phyloP scores from a whole-genome alignment of 352 stramenopile genomes.

The Phytophthora chlamydospora region DNA sequence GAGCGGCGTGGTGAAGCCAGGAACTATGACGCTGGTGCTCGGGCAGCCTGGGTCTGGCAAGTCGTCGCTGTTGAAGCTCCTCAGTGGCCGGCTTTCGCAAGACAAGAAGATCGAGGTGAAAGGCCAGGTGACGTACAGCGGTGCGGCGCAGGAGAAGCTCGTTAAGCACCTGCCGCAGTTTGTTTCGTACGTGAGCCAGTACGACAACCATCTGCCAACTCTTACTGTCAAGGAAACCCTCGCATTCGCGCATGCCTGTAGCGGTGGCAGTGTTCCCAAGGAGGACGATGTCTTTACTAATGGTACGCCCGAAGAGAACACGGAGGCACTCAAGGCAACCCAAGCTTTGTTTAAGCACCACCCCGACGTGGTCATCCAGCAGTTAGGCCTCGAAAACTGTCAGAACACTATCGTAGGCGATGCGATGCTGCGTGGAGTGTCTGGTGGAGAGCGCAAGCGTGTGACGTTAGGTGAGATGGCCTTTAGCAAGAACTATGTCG shows the following conservation, averaged over 20 bases:
- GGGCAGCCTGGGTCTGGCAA: slow-evolving; percentile 16
- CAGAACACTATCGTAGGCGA: slow-evolving; percentile 53
- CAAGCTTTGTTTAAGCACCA: slow-evolving; percentile 21
- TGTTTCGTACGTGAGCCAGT: slow-evolving; percentile 39
- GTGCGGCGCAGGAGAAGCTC: slow-evolving; percentile 17
- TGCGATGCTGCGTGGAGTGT: slow-evolving; percentile 57
- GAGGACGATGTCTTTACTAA: no score
- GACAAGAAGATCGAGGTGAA: slow-evolving; percentile 26
- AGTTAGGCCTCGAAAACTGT: slow-evolving; percentile 40
- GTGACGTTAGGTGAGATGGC: slow-evolving; percentile 62
- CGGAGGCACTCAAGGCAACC: slow-evolving; percentile 13
- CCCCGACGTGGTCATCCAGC: slow-evolving; percentile 21
- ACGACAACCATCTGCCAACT: slow-evolving; percentile 51
- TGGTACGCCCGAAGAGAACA: slow-evolving; percentile 29
- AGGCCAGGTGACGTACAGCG: slow-evolving; percentile 38
- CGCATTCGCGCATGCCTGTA: slow-evolving; percentile 63
- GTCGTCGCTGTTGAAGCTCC: slow-evolving; percentile 29
- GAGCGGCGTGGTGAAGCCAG: slow-evolving; percentile 33
- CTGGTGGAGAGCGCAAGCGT: slow-evolving; percentile 86
- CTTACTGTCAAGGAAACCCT: slow-evolving; percentile 32
- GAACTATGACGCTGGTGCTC: slow-evolving; percentile 17
- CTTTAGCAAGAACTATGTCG: slow-evolving; percentile 60
- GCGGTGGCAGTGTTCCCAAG: slow-evolving; percentile 46
- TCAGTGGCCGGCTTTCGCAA: slow-evolving; percentile 29
- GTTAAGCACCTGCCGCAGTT: slow-evolving; percentile 31